Conservation (phyloP, 495 filamentous ascomycete genomes). For the Penicillium macrosclerotiorum region DNA sequence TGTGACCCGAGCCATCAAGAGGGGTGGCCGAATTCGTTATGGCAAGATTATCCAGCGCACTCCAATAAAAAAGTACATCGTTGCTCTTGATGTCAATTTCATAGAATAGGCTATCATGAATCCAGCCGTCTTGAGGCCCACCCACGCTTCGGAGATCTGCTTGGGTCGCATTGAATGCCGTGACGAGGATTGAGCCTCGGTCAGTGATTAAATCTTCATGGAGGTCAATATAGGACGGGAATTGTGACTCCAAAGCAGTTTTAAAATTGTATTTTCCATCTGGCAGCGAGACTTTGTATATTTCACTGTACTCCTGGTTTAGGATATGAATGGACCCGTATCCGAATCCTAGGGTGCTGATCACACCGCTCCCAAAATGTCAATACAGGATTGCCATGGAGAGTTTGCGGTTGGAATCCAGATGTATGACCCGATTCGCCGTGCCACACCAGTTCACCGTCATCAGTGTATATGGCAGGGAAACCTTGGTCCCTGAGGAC, state of each 20-base stretch:
- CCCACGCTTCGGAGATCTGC: constrained; percentile 37
- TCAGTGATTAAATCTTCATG: constrained; percentile 35
- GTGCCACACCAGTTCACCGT: constrained; percentile 1
- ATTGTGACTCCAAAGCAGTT: not conserved
- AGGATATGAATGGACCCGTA: constrained; percentile 30
- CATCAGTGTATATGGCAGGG: not conserved
- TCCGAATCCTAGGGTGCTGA: constrained; percentile 4
- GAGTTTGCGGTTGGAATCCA: not conserved
- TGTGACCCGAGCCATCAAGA: not conserved
- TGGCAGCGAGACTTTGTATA: constrained; percentile 19
- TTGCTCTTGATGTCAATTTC: constrained; percentile 37
- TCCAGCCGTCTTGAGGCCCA: constrained; percentile 38
- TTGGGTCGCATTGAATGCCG: constrained; percentile 41
- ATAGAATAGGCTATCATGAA: constrained; percentile 42
- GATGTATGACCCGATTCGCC: not conserved
- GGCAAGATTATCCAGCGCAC: constrained; percentile 19
- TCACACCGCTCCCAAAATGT: constrained; percentile 1
- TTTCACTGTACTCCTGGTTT: constrained; percentile 35
- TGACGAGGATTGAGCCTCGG: constrained; percentile 43
- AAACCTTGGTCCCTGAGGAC: not conserved
- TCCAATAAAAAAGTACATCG: constrained; percentile 27
- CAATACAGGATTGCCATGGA: not conserved
- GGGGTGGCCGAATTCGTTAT: not conserved
- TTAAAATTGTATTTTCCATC: constrained; percentile 4
- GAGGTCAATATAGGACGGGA: constrained; percentile 13